A percentile compares a stretch with the other conserved stretches of the same genome.
These are phyloP conservation scores for Abrus precatorius DNA, from an alignment of 306 rosid genomes.

Conservation along the genomic window DNA sequence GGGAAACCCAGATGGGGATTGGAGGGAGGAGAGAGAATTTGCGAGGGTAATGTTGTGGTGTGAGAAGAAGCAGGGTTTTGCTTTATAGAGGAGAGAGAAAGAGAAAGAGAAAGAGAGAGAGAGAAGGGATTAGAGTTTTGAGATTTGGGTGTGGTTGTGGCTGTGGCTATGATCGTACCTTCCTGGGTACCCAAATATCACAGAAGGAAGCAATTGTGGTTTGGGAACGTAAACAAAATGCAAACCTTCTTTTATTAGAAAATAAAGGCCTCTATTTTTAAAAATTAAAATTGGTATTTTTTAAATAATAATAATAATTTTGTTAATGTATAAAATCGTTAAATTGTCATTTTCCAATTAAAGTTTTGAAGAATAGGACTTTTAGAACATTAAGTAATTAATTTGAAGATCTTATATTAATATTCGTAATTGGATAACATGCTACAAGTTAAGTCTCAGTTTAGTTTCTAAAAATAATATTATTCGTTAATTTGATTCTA, in stretches of 20 bases:
- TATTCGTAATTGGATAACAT: no score
- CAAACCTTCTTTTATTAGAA: background rate
- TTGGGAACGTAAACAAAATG: background rate
- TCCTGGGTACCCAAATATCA: background rate
- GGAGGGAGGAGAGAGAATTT: background rate
- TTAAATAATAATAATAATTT: no score
- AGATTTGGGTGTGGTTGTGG: background rate
- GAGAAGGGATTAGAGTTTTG: background rate
- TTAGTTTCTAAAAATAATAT: no score
- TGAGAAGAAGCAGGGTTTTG: background rate
- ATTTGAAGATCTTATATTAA: no score
- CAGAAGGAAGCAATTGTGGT: background rate
- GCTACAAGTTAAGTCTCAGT: no score
- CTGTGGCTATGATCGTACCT: background rate
- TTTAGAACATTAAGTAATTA: background rate
- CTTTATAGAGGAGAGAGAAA: background rate
- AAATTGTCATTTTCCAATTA: background rate
- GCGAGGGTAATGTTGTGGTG: background rate
- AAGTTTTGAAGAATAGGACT: background rate
- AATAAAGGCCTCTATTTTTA: background rate
- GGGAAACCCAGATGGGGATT: slow-evolving; percentile 27
- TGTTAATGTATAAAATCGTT: no score
- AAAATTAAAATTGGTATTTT: background rate
- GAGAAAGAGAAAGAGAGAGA: background rate
- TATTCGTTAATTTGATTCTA: no score